These are phyloP conservation scores for Entoloma clypeatum DNA, from an alignment of 1,284 basidiomycete genomes.

Conservation along the genomic window DNA sequence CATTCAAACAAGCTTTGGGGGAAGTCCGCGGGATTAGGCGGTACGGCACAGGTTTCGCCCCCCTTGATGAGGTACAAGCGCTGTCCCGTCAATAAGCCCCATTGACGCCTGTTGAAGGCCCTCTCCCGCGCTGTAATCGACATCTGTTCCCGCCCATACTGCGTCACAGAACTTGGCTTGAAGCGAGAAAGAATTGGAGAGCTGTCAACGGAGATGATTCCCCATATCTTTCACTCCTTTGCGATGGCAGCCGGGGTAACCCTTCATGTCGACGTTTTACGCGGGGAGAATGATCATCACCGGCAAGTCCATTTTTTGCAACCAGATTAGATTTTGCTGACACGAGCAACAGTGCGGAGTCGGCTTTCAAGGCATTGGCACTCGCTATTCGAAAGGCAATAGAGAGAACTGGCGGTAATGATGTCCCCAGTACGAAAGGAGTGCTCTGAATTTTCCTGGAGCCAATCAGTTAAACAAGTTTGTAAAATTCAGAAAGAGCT, in stretches of 20 bases:
- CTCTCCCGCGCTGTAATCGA: constrained; percentile 95
- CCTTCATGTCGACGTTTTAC: constrained; percentile 89
- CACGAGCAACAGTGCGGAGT: constrained; percentile 69
- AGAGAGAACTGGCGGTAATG: constrained; percentile 82
- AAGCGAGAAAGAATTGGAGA: constrained; percentile 97
- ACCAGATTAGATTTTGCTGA: too few relatives aligned
- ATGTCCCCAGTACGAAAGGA: constrained; percentile 97
- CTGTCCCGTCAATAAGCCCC: constrained; percentile 5
- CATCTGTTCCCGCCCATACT: constrained; percentile 96
- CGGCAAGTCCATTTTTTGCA: constrained; percentile 50
- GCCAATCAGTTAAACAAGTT: neutral
- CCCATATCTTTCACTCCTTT: constrained; percentile 92
- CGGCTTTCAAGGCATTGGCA: constrained; percentile 96
- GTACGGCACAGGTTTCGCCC: constrained; percentile 96
- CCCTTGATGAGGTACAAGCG: constrained; percentile 84
- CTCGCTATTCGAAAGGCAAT: constrained; percentile 95
- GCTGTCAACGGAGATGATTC: constrained; percentile 96
- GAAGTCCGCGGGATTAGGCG: constrained; percentile 93
- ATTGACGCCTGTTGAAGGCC: constrained; percentile 49
- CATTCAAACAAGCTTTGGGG: constrained; percentile 94
- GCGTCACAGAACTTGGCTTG: constrained; percentile 86
- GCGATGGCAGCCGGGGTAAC: constrained; percentile 89
- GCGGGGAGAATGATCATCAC: constrained; percentile 98
- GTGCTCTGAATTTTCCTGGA: constrained; percentile 47
- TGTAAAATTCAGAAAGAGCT: constrained; percentile 1